Evolutionary conservation across 2,329 filamentous ascomycete genomes (phyloP).

Genomic region (Lasiodiplodia theobromae): DNA sequence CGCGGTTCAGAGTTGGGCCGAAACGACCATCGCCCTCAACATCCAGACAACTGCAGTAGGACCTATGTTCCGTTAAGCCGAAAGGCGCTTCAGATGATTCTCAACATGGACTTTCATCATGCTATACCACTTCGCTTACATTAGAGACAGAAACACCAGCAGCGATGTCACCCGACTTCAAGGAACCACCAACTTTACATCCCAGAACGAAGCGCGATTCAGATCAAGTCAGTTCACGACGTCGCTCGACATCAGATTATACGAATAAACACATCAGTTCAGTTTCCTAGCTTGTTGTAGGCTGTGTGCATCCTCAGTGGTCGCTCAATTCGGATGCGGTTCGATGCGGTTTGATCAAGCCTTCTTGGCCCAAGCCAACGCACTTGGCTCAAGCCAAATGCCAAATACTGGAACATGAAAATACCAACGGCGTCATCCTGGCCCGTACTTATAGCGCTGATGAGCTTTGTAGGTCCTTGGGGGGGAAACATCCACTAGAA

Average conservation of each 20-base stretch:
- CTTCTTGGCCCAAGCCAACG: not conserved
- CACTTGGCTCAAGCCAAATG: too few relatives aligned
- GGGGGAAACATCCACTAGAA: too few relatives aligned
- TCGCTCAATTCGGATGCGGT: not conserved
- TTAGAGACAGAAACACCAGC: too few relatives aligned
- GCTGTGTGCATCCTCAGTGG: not conserved
- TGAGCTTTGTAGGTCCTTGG: too few relatives aligned
- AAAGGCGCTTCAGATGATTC: not conserved
- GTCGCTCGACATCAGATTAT: not conserved
- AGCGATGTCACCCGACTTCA: too few relatives aligned
- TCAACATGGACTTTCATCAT: not conserved
- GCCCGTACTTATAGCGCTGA: too few relatives aligned
- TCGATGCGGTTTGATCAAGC: not conserved
- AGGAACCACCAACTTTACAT: not conserved
- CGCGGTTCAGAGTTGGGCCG: conserved; percentile 3
- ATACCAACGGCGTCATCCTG: too few relatives aligned
- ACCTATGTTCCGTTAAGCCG: not conserved
- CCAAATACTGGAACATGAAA: too few relatives aligned
- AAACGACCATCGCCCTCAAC: not conserved
- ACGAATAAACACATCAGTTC: not conserved
- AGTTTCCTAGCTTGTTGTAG: not conserved
- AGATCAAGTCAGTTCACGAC: not conserved
- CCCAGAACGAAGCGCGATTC: not conserved
- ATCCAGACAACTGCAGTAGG: not conserved
- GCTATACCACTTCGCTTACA: not conserved